A percentile compares a stretch with the other conserved stretches of the same genome.
These are phyloP conservation scores for Tribonema minus DNA, from an alignment of 108 stramenopile genomes.

Conservation along the genomic window DNA sequence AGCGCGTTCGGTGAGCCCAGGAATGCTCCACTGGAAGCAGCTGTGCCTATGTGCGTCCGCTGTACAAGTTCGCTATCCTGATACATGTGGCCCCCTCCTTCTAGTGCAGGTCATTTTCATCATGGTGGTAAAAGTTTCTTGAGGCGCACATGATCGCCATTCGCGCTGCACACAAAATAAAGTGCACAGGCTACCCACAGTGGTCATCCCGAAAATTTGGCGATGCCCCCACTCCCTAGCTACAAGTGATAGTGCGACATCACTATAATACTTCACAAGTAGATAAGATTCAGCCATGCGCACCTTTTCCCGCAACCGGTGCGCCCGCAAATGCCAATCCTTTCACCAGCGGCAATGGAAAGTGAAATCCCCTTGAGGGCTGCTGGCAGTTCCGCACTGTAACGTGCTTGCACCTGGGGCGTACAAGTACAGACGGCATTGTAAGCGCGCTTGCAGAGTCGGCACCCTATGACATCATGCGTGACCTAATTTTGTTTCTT, in stretches of 20 bases:
- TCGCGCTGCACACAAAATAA: neutral
- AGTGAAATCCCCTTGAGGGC: slow-evolving; percentile 45
- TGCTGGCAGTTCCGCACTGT: slow-evolving; percentile 56
- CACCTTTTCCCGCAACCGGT: slow-evolving; percentile 46
- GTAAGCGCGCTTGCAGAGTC: neutral
- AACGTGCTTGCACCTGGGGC: slow-evolving; percentile 2
- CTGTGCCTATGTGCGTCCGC: too few relatives aligned
- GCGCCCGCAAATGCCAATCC: slow-evolving; percentile 50
- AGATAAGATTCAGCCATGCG: too few relatives aligned
- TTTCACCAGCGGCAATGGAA: slow-evolving; percentile 35
- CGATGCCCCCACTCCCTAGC: neutral
- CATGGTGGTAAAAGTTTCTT: too few relatives aligned
- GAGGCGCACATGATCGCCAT: neutral
- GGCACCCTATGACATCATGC: too few relatives aligned
- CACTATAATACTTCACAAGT: too few relatives aligned
- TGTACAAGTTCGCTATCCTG: too few relatives aligned
- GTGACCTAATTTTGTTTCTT: too few relatives aligned
- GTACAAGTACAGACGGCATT: neutral
- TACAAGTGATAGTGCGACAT: too few relatives aligned
- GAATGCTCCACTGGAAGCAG: too few relatives aligned
- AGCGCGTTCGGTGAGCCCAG: too few relatives aligned
- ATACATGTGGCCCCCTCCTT: too few relatives aligned
- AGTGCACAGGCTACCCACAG: neutral
- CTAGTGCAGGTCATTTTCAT: too few relatives aligned
- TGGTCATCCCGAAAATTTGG: slow-evolving; percentile 32